Evolutionary conservation across 495 filamentous ascomycete genomes (phyloP).

Genomic region (Pyronema domesticum): DNA sequence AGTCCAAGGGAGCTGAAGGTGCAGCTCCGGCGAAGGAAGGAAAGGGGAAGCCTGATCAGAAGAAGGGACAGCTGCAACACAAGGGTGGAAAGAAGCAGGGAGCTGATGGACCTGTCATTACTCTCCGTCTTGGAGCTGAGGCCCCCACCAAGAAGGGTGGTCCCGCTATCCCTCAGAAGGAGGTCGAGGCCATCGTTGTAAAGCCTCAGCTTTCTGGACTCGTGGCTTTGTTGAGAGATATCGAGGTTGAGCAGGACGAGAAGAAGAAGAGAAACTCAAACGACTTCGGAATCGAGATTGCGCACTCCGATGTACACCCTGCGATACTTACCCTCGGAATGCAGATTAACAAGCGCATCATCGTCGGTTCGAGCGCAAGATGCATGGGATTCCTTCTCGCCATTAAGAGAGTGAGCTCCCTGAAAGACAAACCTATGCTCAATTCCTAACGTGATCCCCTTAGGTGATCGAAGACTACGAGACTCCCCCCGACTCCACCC

Average conservation of each 20-base stretch:
- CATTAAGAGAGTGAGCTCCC: slow-evolving; percentile 57
- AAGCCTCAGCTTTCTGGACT: slow-evolving; percentile 27
- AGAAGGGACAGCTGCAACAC: slow-evolving; percentile 30
- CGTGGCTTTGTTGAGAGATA: slow-evolving; percentile 29
- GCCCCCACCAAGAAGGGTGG: slow-evolving; percentile 14
- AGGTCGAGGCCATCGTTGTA: slow-evolving; percentile 17
- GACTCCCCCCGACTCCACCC: slow-evolving; percentile 62
- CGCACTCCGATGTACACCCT: slow-evolving; percentile 77
- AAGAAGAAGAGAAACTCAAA: slow-evolving; percentile 56
- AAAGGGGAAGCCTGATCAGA: slow-evolving; percentile 27
- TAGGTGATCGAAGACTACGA: slow-evolving; percentile 84
- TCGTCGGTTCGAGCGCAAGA: slow-evolving; percentile 78
- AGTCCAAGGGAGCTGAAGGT: slow-evolving; percentile 32
- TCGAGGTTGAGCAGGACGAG: slow-evolving; percentile 40
- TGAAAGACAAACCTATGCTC: background rate
- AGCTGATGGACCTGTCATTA: slow-evolving; percentile 7
- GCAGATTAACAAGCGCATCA: slow-evolving; percentile 73
- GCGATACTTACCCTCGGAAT: slow-evolving; percentile 69
- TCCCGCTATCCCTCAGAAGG: slow-evolving; percentile 5
- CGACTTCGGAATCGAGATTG: slow-evolving; percentile 52
- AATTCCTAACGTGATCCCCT: background rate
- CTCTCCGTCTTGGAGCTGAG: slow-evolving; percentile 8
- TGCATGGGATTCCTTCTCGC: slow-evolving; percentile 73
- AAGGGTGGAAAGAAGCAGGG: slow-evolving; percentile 28
- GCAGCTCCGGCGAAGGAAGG: background rate